A percentile compares a stretch with the other conserved stretches of the same genome.
Conservation (phyloP, 169 alveolate genomes). For the Plasmodium inui region DNA sequence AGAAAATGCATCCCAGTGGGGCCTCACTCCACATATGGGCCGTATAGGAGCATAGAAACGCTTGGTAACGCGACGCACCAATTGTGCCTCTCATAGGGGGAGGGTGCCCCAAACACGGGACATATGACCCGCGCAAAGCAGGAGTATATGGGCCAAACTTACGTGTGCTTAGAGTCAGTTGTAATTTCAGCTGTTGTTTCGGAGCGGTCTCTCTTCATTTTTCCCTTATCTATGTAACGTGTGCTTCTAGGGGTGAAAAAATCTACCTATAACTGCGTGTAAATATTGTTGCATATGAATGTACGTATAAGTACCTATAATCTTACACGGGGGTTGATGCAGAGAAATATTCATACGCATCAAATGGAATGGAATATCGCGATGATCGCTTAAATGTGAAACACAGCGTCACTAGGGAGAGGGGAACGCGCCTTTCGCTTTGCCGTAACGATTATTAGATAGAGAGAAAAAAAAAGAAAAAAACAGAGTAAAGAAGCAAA, state of each 20-base stretch:
- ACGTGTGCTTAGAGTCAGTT: constrained; percentile 61
- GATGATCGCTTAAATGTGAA: neutral
- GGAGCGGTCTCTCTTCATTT: constrained; percentile 76
- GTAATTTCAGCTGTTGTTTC: constrained; percentile 71
- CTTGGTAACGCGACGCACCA: neutral
- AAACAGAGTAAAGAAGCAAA: neutral
- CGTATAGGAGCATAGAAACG: neutral
- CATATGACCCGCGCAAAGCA: neutral
- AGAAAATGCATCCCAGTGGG: neutral
- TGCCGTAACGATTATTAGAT: neutral
- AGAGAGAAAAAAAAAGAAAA: too few species aligned
- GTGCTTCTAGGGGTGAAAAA: neutral
- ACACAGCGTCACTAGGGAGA: neutral
- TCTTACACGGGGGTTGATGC: neutral
- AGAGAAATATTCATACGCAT: neutral
- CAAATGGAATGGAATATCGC: neutral
- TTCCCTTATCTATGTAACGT: neutral
- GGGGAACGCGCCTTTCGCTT: neutral
- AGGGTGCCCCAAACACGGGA: neutral
- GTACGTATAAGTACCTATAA: neutral
- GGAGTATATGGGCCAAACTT: neutral
- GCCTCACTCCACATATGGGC: neutral
- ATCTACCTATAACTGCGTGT: neutral
- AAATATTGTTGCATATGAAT: neutral
- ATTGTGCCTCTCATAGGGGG: neutral